phyloP scores from a whole-genome alignment of 768 basidiomycete species.

The Mycena sanguinolenta region DNA sequence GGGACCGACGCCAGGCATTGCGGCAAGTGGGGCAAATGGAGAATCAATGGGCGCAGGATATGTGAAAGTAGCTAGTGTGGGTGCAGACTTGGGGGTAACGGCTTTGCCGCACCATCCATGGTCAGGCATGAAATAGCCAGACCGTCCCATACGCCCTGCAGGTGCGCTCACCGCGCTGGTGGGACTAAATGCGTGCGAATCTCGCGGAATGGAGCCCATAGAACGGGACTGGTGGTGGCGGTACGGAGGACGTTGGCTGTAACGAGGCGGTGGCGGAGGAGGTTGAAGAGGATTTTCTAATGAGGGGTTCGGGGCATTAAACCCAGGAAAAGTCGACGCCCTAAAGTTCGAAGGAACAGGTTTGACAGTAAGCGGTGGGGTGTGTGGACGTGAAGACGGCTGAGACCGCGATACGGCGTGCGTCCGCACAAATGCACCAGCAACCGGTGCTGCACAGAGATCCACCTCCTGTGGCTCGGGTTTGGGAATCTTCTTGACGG shows the following conservation, averaged over 20 bases:
- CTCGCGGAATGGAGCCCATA: conserved; percentile 38
- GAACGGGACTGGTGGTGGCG: conserved; percentile 37
- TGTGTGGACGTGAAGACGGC: conserved; percentile 34
- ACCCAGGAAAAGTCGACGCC: conserved; percentile 20
- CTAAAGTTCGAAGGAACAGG: conserved; percentile 32
- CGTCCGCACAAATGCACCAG: conserved; percentile 23
- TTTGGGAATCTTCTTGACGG: conserved; percentile 35
- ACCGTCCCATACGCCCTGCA: conserved; percentile 33
- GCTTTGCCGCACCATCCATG: conserved; percentile 33
- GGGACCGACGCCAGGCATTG: conserved; percentile 19
- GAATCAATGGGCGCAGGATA: conserved; percentile 40
- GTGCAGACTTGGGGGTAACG: conserved; percentile 37
- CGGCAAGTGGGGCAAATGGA: conserved; percentile 16
- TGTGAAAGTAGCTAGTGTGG: conserved; percentile 34
- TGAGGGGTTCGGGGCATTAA: background rate
- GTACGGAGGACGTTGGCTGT: conserved; percentile 20
- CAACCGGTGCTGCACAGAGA: conserved; percentile 23
- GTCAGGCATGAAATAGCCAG: conserved; percentile 34
- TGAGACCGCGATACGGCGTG: conserved; percentile 32
- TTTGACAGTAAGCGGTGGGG: conserved; percentile 31
- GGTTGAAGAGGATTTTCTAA: conserved; percentile 26
- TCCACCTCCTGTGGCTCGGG: conserved; percentile 38
- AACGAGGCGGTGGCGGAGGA: conserved; percentile 26
- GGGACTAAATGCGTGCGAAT: conserved; percentile 23
- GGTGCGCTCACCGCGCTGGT: conserved; percentile 22